Evolutionary conservation across 1,139 yeast species (phyloP).

Genomic region (Groenewaldozyma auringiensis): DNA sequence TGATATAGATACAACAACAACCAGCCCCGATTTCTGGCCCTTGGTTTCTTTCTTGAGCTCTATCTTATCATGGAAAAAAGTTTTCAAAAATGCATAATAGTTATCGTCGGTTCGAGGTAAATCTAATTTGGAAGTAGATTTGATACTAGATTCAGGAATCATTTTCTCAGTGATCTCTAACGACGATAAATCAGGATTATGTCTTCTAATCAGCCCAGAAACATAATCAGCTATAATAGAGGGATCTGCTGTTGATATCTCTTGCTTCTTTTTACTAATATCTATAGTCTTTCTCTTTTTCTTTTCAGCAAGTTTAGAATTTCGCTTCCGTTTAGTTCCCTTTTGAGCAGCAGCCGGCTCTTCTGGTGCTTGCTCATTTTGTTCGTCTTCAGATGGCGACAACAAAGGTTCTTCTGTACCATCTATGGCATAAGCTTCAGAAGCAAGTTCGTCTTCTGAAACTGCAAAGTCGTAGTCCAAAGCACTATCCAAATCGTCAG

Average conservation of each 20-base stretch:
- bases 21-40: conserved; percentile 23
- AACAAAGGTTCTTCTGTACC: conserved; percentile 4
- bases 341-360: conserved; percentile 15
- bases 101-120: conserved; percentile 44
- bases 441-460: conserved; percentile 28
- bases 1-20: conserved; percentile 57
- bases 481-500: conserved; percentile 65
- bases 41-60: conserved; percentile 14
- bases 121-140: conserved; percentile 45
- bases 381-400: conserved; percentile 12
- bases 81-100: conserved; percentile 31
- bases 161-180: conserved; percentile 56
- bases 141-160: conserved; percentile 41
- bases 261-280: conserved; percentile 45
- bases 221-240: conserved; percentile 55
- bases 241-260: conserved; percentile 44
- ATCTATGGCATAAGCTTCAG: conserved; percentile 21
- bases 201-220: conserved; percentile 44
- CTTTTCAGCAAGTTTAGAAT: conserved; percentile 24
- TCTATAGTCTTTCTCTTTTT: conserved; percentile 54
- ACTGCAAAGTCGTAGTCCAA: conserved; percentile 47
- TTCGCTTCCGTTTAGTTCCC: conserved; percentile 18
- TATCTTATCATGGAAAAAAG: conserved; percentile 8
- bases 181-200: conserved; percentile 50
- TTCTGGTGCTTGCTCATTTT: conserved; percentile 16